Percentiles rank a stretch among this genome's conserved stretches.
These are phyloP conservation scores for Coniella lustricola DNA, from an alignment of 2,329 filamentous ascomycete species.

Conservation along the genomic window DNA sequence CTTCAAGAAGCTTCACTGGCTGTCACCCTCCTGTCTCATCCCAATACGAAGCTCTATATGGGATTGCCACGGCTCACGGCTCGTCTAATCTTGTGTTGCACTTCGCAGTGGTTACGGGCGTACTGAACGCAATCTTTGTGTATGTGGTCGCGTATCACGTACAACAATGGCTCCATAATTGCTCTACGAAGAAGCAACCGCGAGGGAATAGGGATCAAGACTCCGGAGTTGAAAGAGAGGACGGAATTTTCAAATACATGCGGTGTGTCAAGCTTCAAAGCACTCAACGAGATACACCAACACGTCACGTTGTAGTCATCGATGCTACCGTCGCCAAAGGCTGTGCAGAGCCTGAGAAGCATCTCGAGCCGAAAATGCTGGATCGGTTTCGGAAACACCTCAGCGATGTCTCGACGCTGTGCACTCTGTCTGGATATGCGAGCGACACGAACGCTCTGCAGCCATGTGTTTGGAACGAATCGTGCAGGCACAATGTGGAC, in stretches of 20 bases:
- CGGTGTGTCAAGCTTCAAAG: too few relatives aligned
- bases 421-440: constrained; percentile 7
- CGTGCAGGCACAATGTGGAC: background rate
- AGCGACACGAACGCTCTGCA: background rate
- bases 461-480: background rate
- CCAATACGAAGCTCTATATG: background rate
- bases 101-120: constrained; percentile 24
- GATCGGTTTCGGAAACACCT: constrained; percentile 15
- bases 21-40: background rate
- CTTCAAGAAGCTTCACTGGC: too few relatives aligned
- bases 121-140: constrained; percentile 24
- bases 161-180: constrained; percentile 18
- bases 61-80: constrained; percentile 1
- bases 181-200: background rate
- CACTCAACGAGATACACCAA: background rate
- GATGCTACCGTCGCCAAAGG: background rate
- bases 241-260: background rate
- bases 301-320: background rate
- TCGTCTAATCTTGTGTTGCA: background rate
- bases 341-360: background rate
- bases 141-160: constrained; percentile 23
- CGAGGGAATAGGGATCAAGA: background rate
- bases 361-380: background rate
- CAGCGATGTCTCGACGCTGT: constrained; percentile 19
- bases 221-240: constrained; percentile 9